phyloP scores from a whole-genome alignment of 371 early-diverging fungal species.

The Entomophthora muscae region DNA sequence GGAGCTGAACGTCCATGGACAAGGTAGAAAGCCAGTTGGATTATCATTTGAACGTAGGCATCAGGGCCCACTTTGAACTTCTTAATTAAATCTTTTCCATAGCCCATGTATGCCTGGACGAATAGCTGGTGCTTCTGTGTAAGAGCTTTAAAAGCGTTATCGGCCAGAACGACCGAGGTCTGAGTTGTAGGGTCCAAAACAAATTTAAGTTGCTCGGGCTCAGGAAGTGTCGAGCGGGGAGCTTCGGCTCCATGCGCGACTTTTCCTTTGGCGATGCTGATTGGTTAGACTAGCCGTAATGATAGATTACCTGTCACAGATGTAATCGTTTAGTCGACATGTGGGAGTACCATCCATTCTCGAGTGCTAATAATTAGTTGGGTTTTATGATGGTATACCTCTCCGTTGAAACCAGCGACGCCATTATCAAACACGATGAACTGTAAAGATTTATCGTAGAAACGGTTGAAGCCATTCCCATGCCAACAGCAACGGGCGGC shows the following conservation, averaged over 20 bases:
- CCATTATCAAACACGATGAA: slow-evolving; percentile 92
- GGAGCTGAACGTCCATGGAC: slow-evolving; percentile 56
- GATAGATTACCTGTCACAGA: slow-evolving; percentile 12
- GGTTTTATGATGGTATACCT: slow-evolving; percentile 19
- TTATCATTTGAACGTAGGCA: slow-evolving; percentile 86
- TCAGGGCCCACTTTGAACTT: slow-evolving; percentile 75
- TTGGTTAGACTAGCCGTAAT: no score
- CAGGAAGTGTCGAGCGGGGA: slow-evolving; percentile 29
- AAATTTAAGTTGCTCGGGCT: slow-evolving; percentile 50
- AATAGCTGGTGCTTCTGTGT: slow-evolving; percentile 59
- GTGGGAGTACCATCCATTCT: slow-evolving; percentile 94
- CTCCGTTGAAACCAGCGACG: slow-evolving; percentile 85
- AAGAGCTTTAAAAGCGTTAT: slow-evolving; percentile 42
- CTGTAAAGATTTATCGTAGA: slow-evolving; percentile 83
- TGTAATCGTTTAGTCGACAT: slow-evolving; percentile 42
- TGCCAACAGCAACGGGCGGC: slow-evolving; percentile 70
- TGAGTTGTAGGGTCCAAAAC: slow-evolving; percentile 29
- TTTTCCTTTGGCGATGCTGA: slow-evolving; percentile 28
- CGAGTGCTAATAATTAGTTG: slow-evolving; percentile 38
- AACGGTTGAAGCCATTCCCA: slow-evolving; percentile 85
- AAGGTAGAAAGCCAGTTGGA: slow-evolving; percentile 89
- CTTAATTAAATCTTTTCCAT: slow-evolving; percentile 85
- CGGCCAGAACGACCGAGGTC: slow-evolving; percentile 37
- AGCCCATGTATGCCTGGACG: slow-evolving; percentile 61
- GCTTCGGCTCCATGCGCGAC: slow-evolving; percentile 35